phyloP scores from a whole-genome alignment of 1,139 yeast genomes.

The Saccharomycopsis crataegensis region DNA sequence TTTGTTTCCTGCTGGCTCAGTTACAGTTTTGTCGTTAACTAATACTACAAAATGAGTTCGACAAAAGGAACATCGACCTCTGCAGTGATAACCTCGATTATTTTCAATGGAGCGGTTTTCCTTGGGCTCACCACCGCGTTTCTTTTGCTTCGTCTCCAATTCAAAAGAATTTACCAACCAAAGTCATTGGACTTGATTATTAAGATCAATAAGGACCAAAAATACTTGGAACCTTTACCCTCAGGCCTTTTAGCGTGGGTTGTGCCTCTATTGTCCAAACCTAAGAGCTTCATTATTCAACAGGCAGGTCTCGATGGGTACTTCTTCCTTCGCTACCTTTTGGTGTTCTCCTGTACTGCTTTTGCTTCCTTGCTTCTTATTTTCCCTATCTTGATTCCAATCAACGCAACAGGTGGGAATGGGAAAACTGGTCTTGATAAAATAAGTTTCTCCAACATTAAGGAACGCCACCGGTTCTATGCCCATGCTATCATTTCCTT shows the following conservation, averaged over 20 bases:
- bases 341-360: slow-evolving; percentile 52
- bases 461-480: slow-evolving; percentile 49
- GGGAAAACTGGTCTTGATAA: slow-evolving; percentile 49
- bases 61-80: slow-evolving; percentile 34
- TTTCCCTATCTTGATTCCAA: slow-evolving; percentile 78
- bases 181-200: slow-evolving; percentile 43
- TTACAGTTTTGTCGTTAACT: too few relatives aligned
- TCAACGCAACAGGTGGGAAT: slow-evolving; percentile 77
- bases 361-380: slow-evolving; percentile 56
- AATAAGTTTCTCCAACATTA: slow-evolving; percentile 57
- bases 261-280: slow-evolving; percentile 40
- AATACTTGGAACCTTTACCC: slow-evolving; percentile 50
- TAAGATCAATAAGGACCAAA: slow-evolving; percentile 29
- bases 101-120: slow-evolving; percentile 51
- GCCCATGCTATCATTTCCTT: slow-evolving; percentile 71
- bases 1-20: too few relatives aligned
- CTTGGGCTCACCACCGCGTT: slow-evolving; percentile 50
- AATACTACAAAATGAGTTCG: not conserved
- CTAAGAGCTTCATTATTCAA: slow-evolving; percentile 64
- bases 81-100: slow-evolving; percentile 46
- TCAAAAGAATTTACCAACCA: slow-evolving; percentile 76
- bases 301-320: slow-evolving; percentile 87
- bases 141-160: slow-evolving; percentile 54
- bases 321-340: slow-evolving; percentile 71
- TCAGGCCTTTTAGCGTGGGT: slow-evolving; percentile 53